A percentile compares a stretch with the other conserved stretches of the same genome.
These are phyloP conservation scores for Hepatocystis sp. DNA, from an alignment of 169 alveolate genomes.

Conservation along the genomic window DNA sequence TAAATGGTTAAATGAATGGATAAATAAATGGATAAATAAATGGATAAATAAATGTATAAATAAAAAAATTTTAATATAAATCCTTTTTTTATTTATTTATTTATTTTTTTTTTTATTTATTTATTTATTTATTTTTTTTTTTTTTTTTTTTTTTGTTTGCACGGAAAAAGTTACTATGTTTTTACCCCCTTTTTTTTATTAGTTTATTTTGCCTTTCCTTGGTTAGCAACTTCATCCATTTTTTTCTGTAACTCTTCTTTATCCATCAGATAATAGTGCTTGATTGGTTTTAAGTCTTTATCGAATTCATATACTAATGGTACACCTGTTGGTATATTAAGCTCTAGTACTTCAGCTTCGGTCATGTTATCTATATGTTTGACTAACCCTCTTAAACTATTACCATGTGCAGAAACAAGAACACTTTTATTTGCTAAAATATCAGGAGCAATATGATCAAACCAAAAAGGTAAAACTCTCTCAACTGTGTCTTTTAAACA, in stretches of 20 bases:
- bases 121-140: no score
- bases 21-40: no score
- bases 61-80: no score
- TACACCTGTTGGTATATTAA: constrained; percentile 98
- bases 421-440: constrained; percentile 94
- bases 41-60: no score
- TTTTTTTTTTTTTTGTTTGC: no score
- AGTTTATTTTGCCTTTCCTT: constrained; percentile 94
- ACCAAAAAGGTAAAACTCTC: constrained; percentile 97
- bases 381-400: constrained; percentile 96
- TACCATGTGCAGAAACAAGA: constrained; percentile 99
- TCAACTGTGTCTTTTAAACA: constrained; percentile 95
- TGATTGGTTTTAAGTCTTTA: constrained; percentile 90
- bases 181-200: no score
- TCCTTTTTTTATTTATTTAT: no score
- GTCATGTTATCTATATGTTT: constrained; percentile 95
- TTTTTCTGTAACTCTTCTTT: constrained; percentile 88
- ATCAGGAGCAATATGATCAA: constrained; percentile 94
- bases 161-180: no score
- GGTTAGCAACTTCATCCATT: constrained; percentile 96
- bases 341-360: constrained; percentile 94
- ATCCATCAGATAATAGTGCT: constrained; percentile 94
- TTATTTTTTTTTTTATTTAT: no score
- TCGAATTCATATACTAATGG: constrained; percentile 97
- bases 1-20: no score